Base-by-base conservation (phyloP, 169 alveolate species). In the Plasmodium gonderi region DNA sequence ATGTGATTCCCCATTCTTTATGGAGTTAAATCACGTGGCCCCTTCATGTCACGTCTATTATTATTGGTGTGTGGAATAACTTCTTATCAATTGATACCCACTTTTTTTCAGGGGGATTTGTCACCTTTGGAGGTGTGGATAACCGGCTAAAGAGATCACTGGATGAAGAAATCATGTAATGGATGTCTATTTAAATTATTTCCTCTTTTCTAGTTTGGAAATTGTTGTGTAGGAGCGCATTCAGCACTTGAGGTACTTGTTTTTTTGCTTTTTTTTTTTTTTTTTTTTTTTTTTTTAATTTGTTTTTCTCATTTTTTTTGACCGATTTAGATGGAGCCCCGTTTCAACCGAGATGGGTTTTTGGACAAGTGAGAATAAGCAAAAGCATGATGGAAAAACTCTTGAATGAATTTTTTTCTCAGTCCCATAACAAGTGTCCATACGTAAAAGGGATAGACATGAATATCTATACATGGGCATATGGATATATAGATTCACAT, bases 41-140 rank as follows among this genome's bases (percentile, higher is more conserved):
- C 38, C 0, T 60, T 36, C 26, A n/a, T 14, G 26, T 6, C 72
- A 6, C 26, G 17, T 60, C 6, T 36, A 12, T n/a, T 36, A 29
- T 60, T n/a, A 60, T 60, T 36, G 40, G 36, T 23, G 31, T 77
- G 11, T 42, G 60, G 20, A 3, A 79, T 60, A 51, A n/a, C 6
- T 65, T 40, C 26, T 42, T 75, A 64, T 68, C 36, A 17, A 20
- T 80, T 20, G 33, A 8, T 12, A 3, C 17, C 29, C 45, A 49
- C 45, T 67, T 38, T 20, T 69, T 40, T 40, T 11, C 44, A 95
- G 96, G 95, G 14, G 97, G 97, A 5, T 92, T 31, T 42, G 82
- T 95, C n/a, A 93, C 96, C 26, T 91, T 95, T 79, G 97, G 97
- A 3, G 97, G 97, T 6, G 83, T 87, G 64, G 95, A 95, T 77